Evolutionary conservation across 768 basidiomycete genomes (phyloP), one percentile per base, ranked within the genome.

Genomic region (Calocybe indica): DNA sequence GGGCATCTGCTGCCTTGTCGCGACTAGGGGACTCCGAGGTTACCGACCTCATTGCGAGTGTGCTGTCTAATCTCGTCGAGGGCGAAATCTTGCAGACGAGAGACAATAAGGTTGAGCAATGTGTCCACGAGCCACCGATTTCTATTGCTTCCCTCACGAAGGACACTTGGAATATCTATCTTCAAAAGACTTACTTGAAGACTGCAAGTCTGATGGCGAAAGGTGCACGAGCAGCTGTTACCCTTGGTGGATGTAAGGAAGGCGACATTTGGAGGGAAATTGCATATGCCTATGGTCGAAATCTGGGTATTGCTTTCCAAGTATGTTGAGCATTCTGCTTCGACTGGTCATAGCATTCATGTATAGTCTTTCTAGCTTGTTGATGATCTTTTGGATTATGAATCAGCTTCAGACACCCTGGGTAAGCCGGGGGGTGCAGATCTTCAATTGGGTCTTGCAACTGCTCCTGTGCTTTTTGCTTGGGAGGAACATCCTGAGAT

Each of bases 211-310:
- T 96, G 52, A 92, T 96, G 82, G 92, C 93, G 3, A 97, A 97
- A 64, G 85, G 85, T 1, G 84, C 88, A 1, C 76, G 94, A 7
- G 88, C 88, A 10, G 82, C 89, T 0, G 92, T 92, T 8, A 83
- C 95, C 1, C 74, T 98, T 0, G 95, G 94, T 2, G 95, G 95
- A 15, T 86, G 77, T 49, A 72, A 66, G 48, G 83, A 90, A 58
- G 90, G 87, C 6, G 94, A 96, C 58, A 65, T 85, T 7, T 88
- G 90, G 75, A 93, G 92, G 64, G 94, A 97, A 61, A 79, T 86
- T 29, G 95, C 95, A n/a, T 98, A 97, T 67, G 91, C 90, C 4
- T 97, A 93, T 66, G 94, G 94, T 2, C 71, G 92, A 50, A 94
- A 96, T 65, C 63, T 96, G 28, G 94, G 94, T 0, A 90, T 96